Base-by-base conservation (phyloP, 352 stramenopile genomes). In the Phytophthora europaea region DNA sequence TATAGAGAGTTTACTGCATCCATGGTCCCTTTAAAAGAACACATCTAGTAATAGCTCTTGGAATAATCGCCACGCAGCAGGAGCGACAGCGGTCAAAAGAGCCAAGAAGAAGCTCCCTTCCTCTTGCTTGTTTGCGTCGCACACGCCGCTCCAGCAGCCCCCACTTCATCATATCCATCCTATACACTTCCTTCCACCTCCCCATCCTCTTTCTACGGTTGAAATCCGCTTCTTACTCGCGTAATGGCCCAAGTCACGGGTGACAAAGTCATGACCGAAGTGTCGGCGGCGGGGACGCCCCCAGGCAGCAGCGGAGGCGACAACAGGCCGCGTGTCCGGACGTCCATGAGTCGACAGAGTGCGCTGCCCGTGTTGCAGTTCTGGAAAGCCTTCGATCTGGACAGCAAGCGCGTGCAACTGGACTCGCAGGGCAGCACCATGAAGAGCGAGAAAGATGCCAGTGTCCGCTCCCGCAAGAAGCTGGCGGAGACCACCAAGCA, bases 381-480 rank as follows among this genome's bases (percentile, higher is more conserved):
- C 76, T 96, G 88, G 89, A 94, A 94, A 62, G 83, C 85, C 15
- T 96, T 96, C 36, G 89, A 96, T 76, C 81, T 96, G 20, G 89
- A 96, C 71, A 96, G 88, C 69, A 96, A 96, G 78, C 89, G 89
- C 26, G 80, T 94, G 50, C 67, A 83, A 64, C 62, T 96, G 57
- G 89, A 95, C 65, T 87, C 87, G 10, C 89, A 96, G 62, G 88
- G 89, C 33, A 84, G 77, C 20, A 72, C 85, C 28, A 96, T 96
- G 85, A 93, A 93, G 76, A 94, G 80, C 10, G 87, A 96, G 59
- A 96, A 96, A 71, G 88, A 96, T 23, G 78, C 82, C 40, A 94
- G 86, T 48, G 73, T 94, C 31, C 80, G 83, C 16, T 94, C 89
- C 45, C 85, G 91, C 10, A 96, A 97, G 74, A 91, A 94, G 64